Evolutionary conservation across 1,284 basidiomycete genomes (phyloP), one percentile per base, ranked within the genome.

Genomic region (Irpex lacteus): DNA sequence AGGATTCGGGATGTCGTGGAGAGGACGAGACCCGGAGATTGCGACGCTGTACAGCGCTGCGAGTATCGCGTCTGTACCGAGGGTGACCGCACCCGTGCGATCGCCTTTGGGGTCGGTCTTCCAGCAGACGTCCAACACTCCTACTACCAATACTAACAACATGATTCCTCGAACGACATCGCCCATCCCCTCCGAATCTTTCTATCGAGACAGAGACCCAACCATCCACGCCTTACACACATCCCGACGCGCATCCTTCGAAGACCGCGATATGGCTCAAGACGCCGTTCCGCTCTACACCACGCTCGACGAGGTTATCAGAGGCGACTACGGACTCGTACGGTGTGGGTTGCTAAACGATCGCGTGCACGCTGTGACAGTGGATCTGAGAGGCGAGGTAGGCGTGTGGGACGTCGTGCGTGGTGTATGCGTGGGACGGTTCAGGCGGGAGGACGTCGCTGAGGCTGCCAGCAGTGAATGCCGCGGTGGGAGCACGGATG

Each of bases 401-500:
- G 91, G 91, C 0, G 86, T 96, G 2, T 99, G 98, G 97, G 93
- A 99, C 77, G 88, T 99, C 61, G 82, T 97, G 15, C 82, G 87
- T 0, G 89, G 92, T 1, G 68, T 80, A 1, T 98, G 96, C 75
- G 75, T 91, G 1, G 97, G 97, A 1, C 78, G 82, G 56, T 96
- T 88, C 74, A 69, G 76, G 5, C 79, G 80, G 8, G 84, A 85
- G 36, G 93, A 95, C 63, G 85, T 96, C 9, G 77, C 81, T 18
- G 83, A 83, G 18, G 84, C 83, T 65, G 80, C 71, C 67, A 77
- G 64, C 4, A 13, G 40, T 47, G 40, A 47, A 13, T 34, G 32
- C 32, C 32, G 32, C 32, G 32, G 32, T 36, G 70, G 73, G 69
- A 72, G 73, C 61, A 69, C 70, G 18, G 59, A 56, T 53, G 69